Conservation (phyloP, 1,284 basidiomycete species). For the Peniophora sp. region DNA sequence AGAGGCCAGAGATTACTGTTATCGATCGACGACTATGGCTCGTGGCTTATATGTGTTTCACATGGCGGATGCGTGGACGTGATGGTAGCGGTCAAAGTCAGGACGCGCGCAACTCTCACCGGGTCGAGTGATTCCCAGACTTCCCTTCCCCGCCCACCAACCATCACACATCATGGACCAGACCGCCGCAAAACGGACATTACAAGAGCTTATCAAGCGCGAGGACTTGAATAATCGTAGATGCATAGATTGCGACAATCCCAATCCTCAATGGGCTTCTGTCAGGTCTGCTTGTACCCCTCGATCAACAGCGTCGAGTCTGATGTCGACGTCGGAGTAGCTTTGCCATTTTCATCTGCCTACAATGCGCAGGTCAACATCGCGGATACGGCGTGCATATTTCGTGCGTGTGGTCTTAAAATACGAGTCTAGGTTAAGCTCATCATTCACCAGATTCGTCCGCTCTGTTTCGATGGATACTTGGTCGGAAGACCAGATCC, state of each 20-base stretch:
- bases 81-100: no score
- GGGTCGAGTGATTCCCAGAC: not conserved
- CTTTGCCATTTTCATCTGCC: slow-evolving; percentile 83
- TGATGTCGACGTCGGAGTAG: slow-evolving; percentile 26
- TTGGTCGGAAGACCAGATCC: slow-evolving; percentile 87
- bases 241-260: slow-evolving; percentile 78
- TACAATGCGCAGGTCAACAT: slow-evolving; percentile 88
- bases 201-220: slow-evolving; percentile 68
- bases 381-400: slow-evolving; percentile 85
- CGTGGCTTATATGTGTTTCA: no score
- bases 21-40: no score
- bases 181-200: slow-evolving; percentile 53
- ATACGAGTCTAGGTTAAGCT: slow-evolving; percentile 2
- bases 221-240: slow-evolving; percentile 68
- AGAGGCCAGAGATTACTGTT: no score
- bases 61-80: no score
- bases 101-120: no score
- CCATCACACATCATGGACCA: slow-evolving; percentile 50
- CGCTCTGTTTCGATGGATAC: slow-evolving; percentile 93
- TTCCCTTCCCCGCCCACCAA: slow-evolving; percentile 2
- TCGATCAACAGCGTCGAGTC: slow-evolving; percentile 7
- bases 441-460: slow-evolving; percentile 62
- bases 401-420: slow-evolving; percentile 34
- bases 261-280: slow-evolving; percentile 90
- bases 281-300: slow-evolving; percentile 39